phyloP scores from a whole-genome alignment of 1,139 yeast genomes.

The Yamadazyma siamensis region DNA sequence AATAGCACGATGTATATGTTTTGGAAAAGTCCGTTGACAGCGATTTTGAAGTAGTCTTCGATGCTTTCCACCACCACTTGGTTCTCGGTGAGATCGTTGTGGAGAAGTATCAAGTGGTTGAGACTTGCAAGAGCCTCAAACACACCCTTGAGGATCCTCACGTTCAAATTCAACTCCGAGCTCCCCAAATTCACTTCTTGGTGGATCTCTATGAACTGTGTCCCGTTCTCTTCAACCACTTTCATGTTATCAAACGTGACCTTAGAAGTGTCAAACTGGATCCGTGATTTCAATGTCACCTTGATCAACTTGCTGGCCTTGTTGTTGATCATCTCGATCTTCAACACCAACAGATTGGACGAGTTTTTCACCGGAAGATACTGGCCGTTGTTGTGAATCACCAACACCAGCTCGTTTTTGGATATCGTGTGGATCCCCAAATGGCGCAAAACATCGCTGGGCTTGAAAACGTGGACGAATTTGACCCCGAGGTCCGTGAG shows the following conservation, averaged over 20 bases:
- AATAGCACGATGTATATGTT: conserved; percentile 18
- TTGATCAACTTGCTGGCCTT: conserved; percentile 10
- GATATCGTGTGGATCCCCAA: conserved; percentile 1
- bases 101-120: conserved; percentile 28
- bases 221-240: conserved; percentile 2
- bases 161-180: conserved; percentile 18
- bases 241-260: conserved; percentile 5
- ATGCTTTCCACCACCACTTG: conserved; percentile 28
- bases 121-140: conserved; percentile 32
- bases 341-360: conserved; percentile 33
- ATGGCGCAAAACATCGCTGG: conserved; percentile 1
- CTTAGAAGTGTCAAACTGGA: conserved; percentile 14
- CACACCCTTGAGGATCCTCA: conserved; percentile 19
- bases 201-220: conserved; percentile 4
- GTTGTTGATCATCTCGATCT: conserved; percentile 24
- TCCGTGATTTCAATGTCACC: conserved; percentile 7
- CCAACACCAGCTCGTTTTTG: conserved; percentile 24
- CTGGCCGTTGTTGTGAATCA: conserved; percentile 31
- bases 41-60: conserved; percentile 27
- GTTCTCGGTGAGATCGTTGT: conserved; percentile 31
- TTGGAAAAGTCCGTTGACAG: conserved; percentile 25
- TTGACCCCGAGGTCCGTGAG: conserved; percentile 40
- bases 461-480: conserved; percentile 22
- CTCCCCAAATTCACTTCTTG: conserved; percentile 15
- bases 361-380: conserved; percentile 36